Conservation (phyloP, 352 stramenopile genomes). For the Plasmopara halstedii region DNA sequence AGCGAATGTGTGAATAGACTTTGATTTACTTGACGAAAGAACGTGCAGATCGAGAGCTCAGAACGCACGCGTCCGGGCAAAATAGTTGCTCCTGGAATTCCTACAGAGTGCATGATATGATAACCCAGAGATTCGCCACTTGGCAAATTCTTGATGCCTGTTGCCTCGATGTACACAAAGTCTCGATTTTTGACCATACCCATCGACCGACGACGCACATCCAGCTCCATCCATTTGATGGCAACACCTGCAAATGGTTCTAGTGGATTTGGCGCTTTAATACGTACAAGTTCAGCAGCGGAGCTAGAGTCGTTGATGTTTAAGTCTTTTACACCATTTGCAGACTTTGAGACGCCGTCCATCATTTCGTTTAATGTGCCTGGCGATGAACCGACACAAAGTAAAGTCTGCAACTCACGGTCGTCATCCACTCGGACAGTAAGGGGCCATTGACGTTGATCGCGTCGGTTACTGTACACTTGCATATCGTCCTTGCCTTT, state of each 20-base stretch:
- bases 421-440: neutral
- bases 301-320: constrained; percentile 19
- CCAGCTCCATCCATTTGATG: constrained; percentile 29
- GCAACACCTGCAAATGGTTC: constrained; percentile 26
- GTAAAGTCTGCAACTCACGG: constrained; percentile 7
- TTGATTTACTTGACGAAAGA: constrained; percentile 23
- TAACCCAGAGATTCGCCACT: constrained; percentile 31
- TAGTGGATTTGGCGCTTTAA: constrained; percentile 25
- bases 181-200: constrained; percentile 32
- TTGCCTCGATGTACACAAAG: constrained; percentile 40
- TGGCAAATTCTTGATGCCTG: constrained; percentile 20
- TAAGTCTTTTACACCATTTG: neutral
- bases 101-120: constrained; percentile 49
- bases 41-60: constrained; percentile 24
- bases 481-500: constrained; percentile 11
- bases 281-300: constrained; percentile 22
- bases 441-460: neutral
- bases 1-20: constrained; percentile 23
- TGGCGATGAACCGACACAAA: constrained; percentile 16
- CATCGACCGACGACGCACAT: constrained; percentile 25
- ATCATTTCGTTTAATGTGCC: constrained; percentile 31
- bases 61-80: constrained; percentile 25
- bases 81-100: constrained; percentile 23
- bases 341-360: constrained; percentile 17
- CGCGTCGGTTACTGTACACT: constrained; percentile 11